Percentiles rank a stretch among this genome's conserved stretches.
These are phyloP conservation scores for Solanum dulcamara DNA, from an alignment of 257 asterid species.

Conservation along the genomic window DNA sequence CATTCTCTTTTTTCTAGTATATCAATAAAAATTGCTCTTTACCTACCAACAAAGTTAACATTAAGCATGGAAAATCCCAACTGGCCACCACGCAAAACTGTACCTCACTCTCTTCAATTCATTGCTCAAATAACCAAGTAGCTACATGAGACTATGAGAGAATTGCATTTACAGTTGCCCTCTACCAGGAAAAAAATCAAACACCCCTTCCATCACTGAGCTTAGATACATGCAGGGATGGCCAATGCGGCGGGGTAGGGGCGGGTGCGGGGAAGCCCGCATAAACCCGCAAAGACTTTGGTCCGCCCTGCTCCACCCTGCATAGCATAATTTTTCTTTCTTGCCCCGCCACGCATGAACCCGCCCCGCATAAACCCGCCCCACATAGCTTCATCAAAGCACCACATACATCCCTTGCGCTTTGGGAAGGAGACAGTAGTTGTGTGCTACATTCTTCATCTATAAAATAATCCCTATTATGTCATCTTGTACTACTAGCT, in stretches of 20 bases:
- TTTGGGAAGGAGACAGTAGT: too few species aligned
- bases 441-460: too few species aligned
- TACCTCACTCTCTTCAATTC: not conserved
- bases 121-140: not conserved
- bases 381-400: too few species aligned
- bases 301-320: accelerated
- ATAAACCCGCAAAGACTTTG: too few species aligned
- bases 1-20: not conserved
- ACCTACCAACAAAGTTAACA: not conserved
- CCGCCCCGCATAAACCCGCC: too few species aligned
- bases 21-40: not conserved
- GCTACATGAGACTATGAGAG: not conserved
- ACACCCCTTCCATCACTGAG: not conserved
- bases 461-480: too few species aligned
- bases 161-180: not conserved
- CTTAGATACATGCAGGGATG: not conserved
- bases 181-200: not conserved
- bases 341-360: too few species aligned
- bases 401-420: too few species aligned
- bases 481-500: too few species aligned
- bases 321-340: too few species aligned
- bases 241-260: too few species aligned
- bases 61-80: not conserved
- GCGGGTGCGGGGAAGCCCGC: too few species aligned
- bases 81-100: not conserved